phyloP scores from a whole-genome alignment of 2,329 filamentous ascomycete species.

The Aspergillus luchuensis region DNA sequence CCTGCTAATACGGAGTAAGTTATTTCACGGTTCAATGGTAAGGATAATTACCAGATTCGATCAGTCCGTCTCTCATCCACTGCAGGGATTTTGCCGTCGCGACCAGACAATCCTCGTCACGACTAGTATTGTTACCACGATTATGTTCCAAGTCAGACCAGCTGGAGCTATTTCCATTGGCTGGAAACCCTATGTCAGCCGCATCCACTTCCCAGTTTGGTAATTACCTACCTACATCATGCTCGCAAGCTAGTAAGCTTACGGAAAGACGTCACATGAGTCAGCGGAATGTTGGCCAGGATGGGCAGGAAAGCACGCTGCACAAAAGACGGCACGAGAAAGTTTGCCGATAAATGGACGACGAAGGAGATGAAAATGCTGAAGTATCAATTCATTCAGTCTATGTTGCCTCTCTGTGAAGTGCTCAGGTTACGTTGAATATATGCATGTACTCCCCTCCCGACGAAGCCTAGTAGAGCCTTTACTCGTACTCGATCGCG shows the following conservation, averaged over 20 bases:
- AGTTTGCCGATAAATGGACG: too few relatives aligned
- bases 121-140: not conserved
- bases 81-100: not conserved
- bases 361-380: too few relatives aligned
- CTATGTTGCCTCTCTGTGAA: too few relatives aligned
- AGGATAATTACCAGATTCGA: not conserved
- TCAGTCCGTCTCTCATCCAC: not conserved
- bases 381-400: too few relatives aligned
- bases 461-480: too few relatives aligned
- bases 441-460: too few relatives aligned
- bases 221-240: too few relatives aligned
- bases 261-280: constrained; percentile 1
- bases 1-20: too few relatives aligned
- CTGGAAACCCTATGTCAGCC: too few relatives aligned
- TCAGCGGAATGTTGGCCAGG: not conserved
- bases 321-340: not conserved
- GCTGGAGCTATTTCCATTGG: not conserved
- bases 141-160: not conserved
- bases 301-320: not conserved
- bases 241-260: too few relatives aligned
- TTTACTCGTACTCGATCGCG: too few relatives aligned
- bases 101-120: not conserved
- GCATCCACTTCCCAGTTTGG: not conserved
- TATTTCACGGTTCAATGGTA: not conserved
- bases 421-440: too few relatives aligned